Percentiles rank a stretch among this genome's conserved stretches.
phyloP scores from a whole-genome alignment of 2,329 filamentous ascomycete species.

The Diaporthe destruens region DNA sequence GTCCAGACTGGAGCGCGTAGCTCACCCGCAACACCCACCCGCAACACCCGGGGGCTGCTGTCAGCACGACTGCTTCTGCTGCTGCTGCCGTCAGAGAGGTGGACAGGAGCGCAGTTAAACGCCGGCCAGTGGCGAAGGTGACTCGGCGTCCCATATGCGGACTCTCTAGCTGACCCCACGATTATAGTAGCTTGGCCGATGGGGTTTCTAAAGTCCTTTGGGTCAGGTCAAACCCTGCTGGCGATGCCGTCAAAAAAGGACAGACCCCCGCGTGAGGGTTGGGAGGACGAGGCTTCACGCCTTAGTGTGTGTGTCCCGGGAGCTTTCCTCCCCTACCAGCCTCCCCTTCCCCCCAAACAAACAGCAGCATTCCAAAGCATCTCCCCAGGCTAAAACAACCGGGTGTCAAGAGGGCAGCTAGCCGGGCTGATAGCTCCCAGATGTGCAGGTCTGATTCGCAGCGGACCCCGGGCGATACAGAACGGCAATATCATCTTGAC shows the following conservation, averaged over 20 bases:
- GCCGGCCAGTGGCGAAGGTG: not conserved
- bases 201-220: not conserved
- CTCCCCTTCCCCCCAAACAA: not conserved
- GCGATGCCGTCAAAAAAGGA: constrained; percentile 8
- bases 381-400: constrained; percentile 4
- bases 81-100: not conserved
- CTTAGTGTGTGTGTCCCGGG: not conserved
- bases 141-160: not conserved
- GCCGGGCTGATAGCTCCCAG: not conserved
- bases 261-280: not conserved
- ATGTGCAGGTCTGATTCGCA: constrained; percentile 29
- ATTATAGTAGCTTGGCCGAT: not conserved
- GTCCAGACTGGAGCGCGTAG: not conserved
- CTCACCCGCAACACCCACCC: not conserved
- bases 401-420: not conserved
- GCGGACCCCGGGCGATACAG: constrained; percentile 5
- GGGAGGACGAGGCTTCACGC: not conserved
- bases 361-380: not conserved
- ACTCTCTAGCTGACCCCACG: constrained; percentile 1
- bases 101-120: not conserved
- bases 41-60: not conserved
- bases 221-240: constrained; percentile 16
- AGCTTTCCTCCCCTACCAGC: no score
- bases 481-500: not conserved
- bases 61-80: not conserved